Conservation (phyloP, 2,329 filamentous ascomycete genomes). For the Neocatenulostroma microsporum region DNA sequence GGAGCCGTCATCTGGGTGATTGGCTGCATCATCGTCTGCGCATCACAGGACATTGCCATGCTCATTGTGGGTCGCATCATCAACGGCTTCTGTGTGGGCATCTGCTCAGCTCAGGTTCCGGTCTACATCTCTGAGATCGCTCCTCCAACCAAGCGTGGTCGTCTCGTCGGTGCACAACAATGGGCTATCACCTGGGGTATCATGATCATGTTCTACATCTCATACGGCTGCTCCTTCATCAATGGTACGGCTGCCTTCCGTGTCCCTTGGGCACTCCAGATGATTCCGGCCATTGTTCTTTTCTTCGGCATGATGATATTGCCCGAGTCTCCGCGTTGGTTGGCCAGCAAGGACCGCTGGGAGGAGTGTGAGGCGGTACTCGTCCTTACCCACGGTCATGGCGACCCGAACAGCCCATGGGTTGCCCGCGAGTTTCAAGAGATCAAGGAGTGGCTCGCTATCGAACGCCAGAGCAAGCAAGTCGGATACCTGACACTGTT, state of each 20-base stretch:
- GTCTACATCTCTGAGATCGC: slow-evolving; percentile 63
- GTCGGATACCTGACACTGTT: slow-evolving; percentile 66
- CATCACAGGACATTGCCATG: slow-evolving; percentile 60
- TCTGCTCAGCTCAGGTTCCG: slow-evolving; percentile 61
- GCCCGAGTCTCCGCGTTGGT: slow-evolving; percentile 61
- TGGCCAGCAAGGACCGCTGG: slow-evolving; percentile 55
- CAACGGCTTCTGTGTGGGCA: slow-evolving; percentile 66
- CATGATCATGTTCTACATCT: slow-evolving; percentile 57
- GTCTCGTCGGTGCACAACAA: slow-evolving; percentile 64
- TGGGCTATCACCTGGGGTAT: slow-evolving; percentile 62
- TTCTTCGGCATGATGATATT: slow-evolving; percentile 47
- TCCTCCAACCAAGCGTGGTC: slow-evolving; percentile 50
- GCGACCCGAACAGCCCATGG: slow-evolving; percentile 38
- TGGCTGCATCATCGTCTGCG: slow-evolving; percentile 55
- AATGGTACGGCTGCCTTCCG: slow-evolving; percentile 48
- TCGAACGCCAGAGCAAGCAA: slow-evolving; percentile 62
- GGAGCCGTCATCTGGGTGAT: slow-evolving; percentile 36
- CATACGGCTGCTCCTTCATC: slow-evolving; percentile 57
- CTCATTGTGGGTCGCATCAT: slow-evolving; percentile 63
- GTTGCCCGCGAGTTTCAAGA: slow-evolving; percentile 62
- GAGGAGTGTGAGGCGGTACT: slow-evolving; percentile 56
- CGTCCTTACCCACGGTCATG: slow-evolving; percentile 54
- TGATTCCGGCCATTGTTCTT: slow-evolving; percentile 41
- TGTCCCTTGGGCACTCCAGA: slow-evolving; percentile 44
- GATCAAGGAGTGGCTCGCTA: slow-evolving; percentile 62